Conservation (phyloP, 768 basidiomycete genomes). For the Hericium alpestre region DNA sequence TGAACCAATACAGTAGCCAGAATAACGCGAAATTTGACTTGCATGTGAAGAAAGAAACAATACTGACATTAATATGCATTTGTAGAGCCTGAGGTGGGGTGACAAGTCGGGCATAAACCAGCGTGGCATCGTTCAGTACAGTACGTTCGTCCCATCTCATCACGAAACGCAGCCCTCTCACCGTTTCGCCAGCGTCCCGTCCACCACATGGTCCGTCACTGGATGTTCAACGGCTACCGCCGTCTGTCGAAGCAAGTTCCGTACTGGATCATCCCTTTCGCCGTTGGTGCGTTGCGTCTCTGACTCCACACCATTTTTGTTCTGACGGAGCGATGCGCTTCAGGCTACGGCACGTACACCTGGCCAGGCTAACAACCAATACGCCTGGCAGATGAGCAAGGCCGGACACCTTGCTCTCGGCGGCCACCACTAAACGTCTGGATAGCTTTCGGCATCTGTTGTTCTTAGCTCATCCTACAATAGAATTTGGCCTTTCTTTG, state of each 20-base stretch:
- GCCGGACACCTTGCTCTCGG: constrained; percentile 51
- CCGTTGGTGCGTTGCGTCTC: constrained; percentile 43
- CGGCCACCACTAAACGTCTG: constrained; percentile 2
- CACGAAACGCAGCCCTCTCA: constrained; percentile 47
- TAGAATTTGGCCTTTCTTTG: too few relatives aligned
- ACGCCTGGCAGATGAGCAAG: constrained; percentile 61
- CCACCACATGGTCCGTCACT: constrained; percentile 55
- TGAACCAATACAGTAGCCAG: background rate
- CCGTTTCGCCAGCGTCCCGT: constrained; percentile 66
- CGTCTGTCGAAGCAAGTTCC: constrained; percentile 60
- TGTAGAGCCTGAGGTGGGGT: constrained; percentile 87
- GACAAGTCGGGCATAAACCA: constrained; percentile 53
- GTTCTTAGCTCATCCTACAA: too few relatives aligned
- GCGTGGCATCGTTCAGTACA: constrained; percentile 67
- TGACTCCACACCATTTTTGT: background rate
- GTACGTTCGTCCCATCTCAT: constrained; percentile 34
- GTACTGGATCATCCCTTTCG: constrained; percentile 68
- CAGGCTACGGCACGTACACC: constrained; percentile 67
- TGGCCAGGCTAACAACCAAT: constrained; percentile 64
- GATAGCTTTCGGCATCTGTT: too few relatives aligned
- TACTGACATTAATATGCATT: background rate
- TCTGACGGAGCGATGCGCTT: background rate
- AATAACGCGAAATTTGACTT: background rate
- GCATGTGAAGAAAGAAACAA: background rate
- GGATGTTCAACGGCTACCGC: constrained; percentile 75